Base-by-base conservation (phyloP, 257 asterid species). In the Rhazya stricta region DNA sequence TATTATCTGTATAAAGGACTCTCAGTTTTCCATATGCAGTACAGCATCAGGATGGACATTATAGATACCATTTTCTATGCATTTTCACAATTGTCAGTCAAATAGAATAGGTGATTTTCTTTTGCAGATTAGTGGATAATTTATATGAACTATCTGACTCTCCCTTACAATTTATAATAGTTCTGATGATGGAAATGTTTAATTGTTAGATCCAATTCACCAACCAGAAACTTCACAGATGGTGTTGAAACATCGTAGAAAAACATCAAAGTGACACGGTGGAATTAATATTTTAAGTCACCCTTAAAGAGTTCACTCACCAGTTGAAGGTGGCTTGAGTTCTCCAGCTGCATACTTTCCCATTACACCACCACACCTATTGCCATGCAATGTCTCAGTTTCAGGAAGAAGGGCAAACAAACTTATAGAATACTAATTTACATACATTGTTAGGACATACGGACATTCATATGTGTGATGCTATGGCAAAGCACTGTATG, bases 321-420 rank as follows among this genome's bases (percentile, higher is more conserved):
- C 97, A 72, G 87, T 85, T 61, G 92, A 85, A 79, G 99, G 99
- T 53, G 98, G 98, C 79, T 88, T 92, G 77, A 95, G 89, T 82
- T 95, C 99, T 77, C 98, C 99, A 81, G 97, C 96, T n/a, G 98
- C 96, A 82, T 95, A 95, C 81, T 91, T 95, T 74, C 99, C 99
- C 97, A 92, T 89, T 76, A 95, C 98, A 78, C 99, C 99, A 71
- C 99, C 96, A 81, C 99, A 95, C 99, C 99, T 95, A 78, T 80
- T 63, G 27, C 67, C 74, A 83, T 71, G 74, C 61, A 61, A 39
- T 11, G n/a, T 37, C 51, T 34, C 41, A 73, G 60, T 65, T 58
- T 36, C 65, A 80, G 61, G 50, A 79, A 54, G 10, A 50, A 72
- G 39, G 48, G 13, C 36, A 69, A 45, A 29, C 60, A 34, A 18